Evolutionary conservation across 345 rosid genomes (phyloP), one percentile per base, ranked within the genome.

Genomic region (Kernera saxatilis): DNA sequence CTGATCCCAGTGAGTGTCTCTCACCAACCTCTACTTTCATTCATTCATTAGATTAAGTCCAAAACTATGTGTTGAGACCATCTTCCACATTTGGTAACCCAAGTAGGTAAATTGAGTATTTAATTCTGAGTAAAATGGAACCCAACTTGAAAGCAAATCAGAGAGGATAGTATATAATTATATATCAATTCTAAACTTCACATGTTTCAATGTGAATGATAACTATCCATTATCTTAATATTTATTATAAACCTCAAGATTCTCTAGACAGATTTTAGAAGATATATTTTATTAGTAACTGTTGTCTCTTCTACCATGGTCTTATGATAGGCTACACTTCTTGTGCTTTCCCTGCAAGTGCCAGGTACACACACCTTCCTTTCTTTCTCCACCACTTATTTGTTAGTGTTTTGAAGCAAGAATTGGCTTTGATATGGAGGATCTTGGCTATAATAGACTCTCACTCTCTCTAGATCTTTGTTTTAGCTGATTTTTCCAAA

Each of bases 1-100:
- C 89, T 22, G 88, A 88, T 76, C 95, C 95, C 25, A 86, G 95
- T 88, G 78, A 70, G 72, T 43, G 62, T 41, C 23, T 10, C 44
- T 12, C 21, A 74, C 53, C 37, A 22, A 51, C 41, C 18, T 36
- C 59, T 37, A n/a, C n/a, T 23, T 22, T 7, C 45, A 15, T 23
- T 19, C 43, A 21, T 30, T 52, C 49, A 4, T 64, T 29, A 71
- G 3, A 29, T 13, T 64, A 8, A 35, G 6, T 44, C 8, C 12
- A 37, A 71, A 30, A 50, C n/a, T 45, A 23, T 45, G 13, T 54
- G 62, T 25, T 23, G 35, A 36, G 29, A 55, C 64, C 73, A 41
- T 54, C 18, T 36, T 69, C 54, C 71, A 33, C 35, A 63, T 46
- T 37, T 61, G 23, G 69, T 60, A 37, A 48, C 50, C 17, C 26